Percentiles rank a stretch among this genome's conserved stretches.
Conservation (phyloP, 805 yeast genomes). For the Zygotorulaspora sp. region DNA sequence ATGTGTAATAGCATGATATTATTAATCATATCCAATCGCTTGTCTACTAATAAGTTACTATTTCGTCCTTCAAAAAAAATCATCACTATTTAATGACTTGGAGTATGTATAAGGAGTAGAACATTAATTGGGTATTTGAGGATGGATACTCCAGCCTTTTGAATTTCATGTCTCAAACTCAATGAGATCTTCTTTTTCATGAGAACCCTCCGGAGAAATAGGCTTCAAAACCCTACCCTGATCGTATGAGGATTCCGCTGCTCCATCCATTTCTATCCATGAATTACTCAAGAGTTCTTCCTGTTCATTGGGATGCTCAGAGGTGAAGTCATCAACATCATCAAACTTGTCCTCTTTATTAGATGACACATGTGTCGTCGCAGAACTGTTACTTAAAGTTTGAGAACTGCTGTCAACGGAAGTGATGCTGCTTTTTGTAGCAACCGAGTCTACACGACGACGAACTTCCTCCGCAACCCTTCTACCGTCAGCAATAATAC, state of each 20-base stretch:
- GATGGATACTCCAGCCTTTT: too few relatives aligned
- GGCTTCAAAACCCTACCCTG: constrained; percentile 17
- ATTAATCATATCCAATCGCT: too few relatives aligned
- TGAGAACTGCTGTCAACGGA: constrained; percentile 19
- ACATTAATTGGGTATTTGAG: too few relatives aligned
- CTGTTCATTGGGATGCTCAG: constrained; percentile 29
- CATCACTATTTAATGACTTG: too few relatives aligned
- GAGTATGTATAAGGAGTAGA: too few relatives aligned
- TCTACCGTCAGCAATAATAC: constrained; percentile 85
- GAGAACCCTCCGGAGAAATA: constrained; percentile 10
- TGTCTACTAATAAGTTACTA: too few relatives aligned
- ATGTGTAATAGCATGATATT: too few relatives aligned
- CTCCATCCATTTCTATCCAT: constrained; percentile 29
- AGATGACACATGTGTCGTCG: constrained; percentile 4
- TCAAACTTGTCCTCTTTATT: constrained; percentile 13
- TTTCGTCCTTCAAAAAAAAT: too few relatives aligned
- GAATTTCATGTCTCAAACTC: constrained; percentile 32
- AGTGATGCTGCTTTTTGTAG: constrained; percentile 33
- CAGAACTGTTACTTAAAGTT: constrained; percentile 1
- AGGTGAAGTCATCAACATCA: constrained; percentile 29
- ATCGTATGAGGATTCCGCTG: constrained; percentile 14
- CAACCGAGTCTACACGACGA: constrained; percentile 75
- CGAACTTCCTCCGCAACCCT: constrained; percentile 87
- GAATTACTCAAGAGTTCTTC: constrained; percentile 27
- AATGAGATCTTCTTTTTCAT: constrained; percentile 23